Conservation (phyloP, 2,329 filamentous ascomycete species). For the Colletotrichum echinochloae region DNA sequence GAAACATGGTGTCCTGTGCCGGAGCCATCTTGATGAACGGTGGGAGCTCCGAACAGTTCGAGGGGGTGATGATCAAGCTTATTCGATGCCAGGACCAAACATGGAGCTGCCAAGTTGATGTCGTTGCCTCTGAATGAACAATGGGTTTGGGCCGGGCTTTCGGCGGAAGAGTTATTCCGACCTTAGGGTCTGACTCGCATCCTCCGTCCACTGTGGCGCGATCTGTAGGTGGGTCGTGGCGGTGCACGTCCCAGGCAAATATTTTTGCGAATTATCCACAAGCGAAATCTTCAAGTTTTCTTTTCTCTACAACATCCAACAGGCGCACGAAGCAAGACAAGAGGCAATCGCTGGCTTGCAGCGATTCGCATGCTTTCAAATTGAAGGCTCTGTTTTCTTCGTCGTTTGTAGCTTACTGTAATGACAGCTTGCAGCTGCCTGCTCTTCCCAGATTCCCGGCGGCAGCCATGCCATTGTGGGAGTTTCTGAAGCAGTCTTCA, state of each 20-base stretch:
- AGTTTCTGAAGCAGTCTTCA: neutral
- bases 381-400: neutral
- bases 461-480: too few species aligned
- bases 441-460: neutral
- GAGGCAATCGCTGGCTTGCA: neutral
- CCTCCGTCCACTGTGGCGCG: conserved; percentile 9
- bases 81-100: conserved; percentile 33
- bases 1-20: conserved; percentile 93
- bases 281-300: neutral
- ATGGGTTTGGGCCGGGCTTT: conserved; percentile 18
- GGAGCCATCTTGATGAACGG: conserved; percentile 66
- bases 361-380: neutral
- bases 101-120: conserved; percentile 42
- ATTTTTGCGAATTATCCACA: conserved; percentile 32
- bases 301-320: conserved; percentile 8
- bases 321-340: neutral
- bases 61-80: conserved; percentile 39
- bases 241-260: conserved; percentile 17
- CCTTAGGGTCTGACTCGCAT: too few species aligned
- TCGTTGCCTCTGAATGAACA: conserved; percentile 39
- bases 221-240: conserved; percentile 18
- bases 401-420: neutral
- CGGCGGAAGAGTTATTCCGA: conserved; percentile 17
- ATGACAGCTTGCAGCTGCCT: neutral
- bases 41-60: conserved; percentile 41